Evolutionary conservation across 345 rosid species (phyloP).

Genomic region (Limnanthes douglasii): DNA sequence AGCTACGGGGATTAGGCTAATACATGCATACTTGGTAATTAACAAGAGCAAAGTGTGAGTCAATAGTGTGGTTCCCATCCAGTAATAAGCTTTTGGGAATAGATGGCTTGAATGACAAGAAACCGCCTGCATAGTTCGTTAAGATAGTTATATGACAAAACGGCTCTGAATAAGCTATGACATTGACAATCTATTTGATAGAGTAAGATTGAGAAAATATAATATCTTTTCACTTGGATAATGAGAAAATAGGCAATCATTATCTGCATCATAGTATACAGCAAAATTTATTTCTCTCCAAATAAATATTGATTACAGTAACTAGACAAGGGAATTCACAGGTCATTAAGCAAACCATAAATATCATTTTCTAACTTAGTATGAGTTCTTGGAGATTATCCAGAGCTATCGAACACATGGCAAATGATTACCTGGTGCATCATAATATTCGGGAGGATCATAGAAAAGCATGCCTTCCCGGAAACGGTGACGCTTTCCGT

Average conservation of each 20-base stretch:
- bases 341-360: neutral
- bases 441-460: slow-evolving; percentile 86
- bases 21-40: slow-evolving; percentile 65
- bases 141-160: slow-evolving; percentile 7
- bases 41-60: slow-evolving; percentile 62
- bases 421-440: slow-evolving; percentile 46
- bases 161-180: neutral
- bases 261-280: neutral
- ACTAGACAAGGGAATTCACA: neutral
- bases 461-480: slow-evolving; percentile 83
- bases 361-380: neutral
- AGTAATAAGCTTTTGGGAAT: slow-evolving; percentile 73
- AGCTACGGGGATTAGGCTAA: slow-evolving; percentile 8
- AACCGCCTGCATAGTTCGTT: slow-evolving; percentile 57
- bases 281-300: neutral
- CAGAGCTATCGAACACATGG: neutral
- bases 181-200: too few relatives aligned
- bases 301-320: neutral
- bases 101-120: slow-evolving; percentile 75
- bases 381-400: neutral
- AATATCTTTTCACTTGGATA: neutral
- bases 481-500: slow-evolving; percentile 91
- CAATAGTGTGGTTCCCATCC: slow-evolving; percentile 69
- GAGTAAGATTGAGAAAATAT: too few relatives aligned
- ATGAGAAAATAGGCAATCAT: neutral